Base-by-base conservation (phyloP, 495 filamentous ascomycete species). In the Penicillium alfredii region DNA sequence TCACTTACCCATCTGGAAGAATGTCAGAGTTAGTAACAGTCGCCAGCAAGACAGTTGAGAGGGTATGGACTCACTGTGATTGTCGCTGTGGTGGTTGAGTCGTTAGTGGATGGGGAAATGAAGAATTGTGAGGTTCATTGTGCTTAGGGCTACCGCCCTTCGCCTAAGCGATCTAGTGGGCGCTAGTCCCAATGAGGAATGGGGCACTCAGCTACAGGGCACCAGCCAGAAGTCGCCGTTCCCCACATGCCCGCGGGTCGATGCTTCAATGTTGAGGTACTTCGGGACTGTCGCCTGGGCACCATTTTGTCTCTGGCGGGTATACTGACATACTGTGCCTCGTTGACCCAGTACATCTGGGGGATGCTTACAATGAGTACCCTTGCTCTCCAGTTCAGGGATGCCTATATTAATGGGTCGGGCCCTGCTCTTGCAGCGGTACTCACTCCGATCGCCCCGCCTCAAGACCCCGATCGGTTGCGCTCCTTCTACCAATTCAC, bases 361-460 rank as follows among this genome's bases (percentile, higher is more conserved):
- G n/a, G n/a, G n/a, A n/a, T n/a, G n/a, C n/a, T n/a, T n/a, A n/a
- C n/a, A n/a, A 90, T 92, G 86, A 72, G 82, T 44, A 51, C 63
- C 13, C 47, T 84, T 14, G 73, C 82, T 28, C 44, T 51, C 11
- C 74, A 82, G 17, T 92, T 88, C 53, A 68, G 62, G 29, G 55
- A 66, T 20, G 80, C 81, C 20, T 69, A 80, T 40, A 47, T 52
- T 9, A 50, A 53, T 7, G 59, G 67, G 15, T 71, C 81, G 41
- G 86, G 86, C 33, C 76, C 77, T 46, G 64, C 56, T 17, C 74
- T 95, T 10, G 78, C 86, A 21, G 64, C 71, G 29, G 81, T 84
- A 8, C 62, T 95, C 34, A 79, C 71, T 3, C 87, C 88, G 24
- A 66, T 80, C 37, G 50, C 76, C 16, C 68, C 82, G 8, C 32